Conservation (phyloP, 305 asterid species). For the Fraxinus nigra region DNA sequence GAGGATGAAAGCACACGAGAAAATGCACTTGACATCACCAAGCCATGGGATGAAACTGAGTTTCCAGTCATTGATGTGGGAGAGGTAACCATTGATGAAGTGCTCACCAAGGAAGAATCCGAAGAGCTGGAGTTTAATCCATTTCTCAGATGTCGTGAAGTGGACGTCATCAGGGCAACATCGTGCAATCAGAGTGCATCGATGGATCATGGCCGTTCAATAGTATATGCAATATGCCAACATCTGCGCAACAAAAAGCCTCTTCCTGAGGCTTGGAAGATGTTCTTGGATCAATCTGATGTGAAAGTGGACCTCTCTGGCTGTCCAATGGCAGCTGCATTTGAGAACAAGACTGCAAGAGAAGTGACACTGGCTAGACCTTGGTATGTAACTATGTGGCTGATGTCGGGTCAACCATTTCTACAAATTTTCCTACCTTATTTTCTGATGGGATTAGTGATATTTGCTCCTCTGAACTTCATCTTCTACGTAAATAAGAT, state of each 20-base stretch:
- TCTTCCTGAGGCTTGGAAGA: conserved; percentile 57
- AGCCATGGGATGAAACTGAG: conserved; percentile 54
- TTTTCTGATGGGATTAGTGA: conserved; percentile 41
- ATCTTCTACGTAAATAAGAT: conserved; percentile 27
- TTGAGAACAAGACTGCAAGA: conserved; percentile 13
- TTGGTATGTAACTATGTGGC: conserved; percentile 57
- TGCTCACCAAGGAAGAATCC: conserved; percentile 43
- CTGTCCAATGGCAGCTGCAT: conserved; percentile 47
- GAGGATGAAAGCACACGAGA: conserved; percentile 42
- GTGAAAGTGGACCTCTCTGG: conserved; percentile 53
- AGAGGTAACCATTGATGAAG: conserved; percentile 42
- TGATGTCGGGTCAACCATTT: conserved; percentile 49
- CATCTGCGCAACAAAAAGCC: conserved; percentile 54
- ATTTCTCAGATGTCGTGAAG: conserved; percentile 40
- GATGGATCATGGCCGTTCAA: conserved; percentile 63
- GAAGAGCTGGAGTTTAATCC: conserved; percentile 59
- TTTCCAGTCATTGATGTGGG: conserved; percentile 52
- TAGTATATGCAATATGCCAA: conserved; percentile 60
- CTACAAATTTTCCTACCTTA: conserved; percentile 61
- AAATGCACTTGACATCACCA: conserved; percentile 51
- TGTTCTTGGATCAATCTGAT: conserved; percentile 48
- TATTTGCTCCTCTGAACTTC: conserved; percentile 37
- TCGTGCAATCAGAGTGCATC: conserved; percentile 59
- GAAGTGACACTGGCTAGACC: conserved; percentile 57
- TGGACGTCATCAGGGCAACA: conserved; percentile 57